Evolutionary conservation across 352 stramenopile species (phyloP), one percentile per base, ranked within the genome.

Genomic region (Globisporangium cylindrosporum): DNA sequence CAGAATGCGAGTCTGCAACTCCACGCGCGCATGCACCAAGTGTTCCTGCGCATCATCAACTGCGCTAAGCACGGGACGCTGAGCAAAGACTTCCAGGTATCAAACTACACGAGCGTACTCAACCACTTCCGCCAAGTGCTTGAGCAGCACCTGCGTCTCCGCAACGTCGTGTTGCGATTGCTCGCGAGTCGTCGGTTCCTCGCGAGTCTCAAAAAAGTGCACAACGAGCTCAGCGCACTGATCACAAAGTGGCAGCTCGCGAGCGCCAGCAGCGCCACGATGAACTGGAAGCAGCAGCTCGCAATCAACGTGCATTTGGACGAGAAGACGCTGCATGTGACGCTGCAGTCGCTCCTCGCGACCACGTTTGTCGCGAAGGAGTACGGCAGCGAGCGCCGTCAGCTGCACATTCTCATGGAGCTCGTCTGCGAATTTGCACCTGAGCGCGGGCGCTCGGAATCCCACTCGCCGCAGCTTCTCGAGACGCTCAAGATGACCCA

Each of bases 401-500:
- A 92, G 68, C 76, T 82, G 43, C 66, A 87, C 8, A 73, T 89
- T 48, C 62, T 92, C 41, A 70, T 91, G 65, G 79, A 88, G 36
- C 62, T 88, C 18, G 76, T 89, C 22, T 81, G 79, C 10, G 77
- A 86, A 34, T 83, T 88, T 54, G 78, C 76, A 5, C 64, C 74
- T 15, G 74, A 81, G 49, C 67, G 79, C 34, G 54, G 70, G 49
- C 73, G 72, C 12, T 65, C 32, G 2, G 62, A 69, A 10, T 59
- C 78, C 1, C 73, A 89, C 60, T 90, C 80, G 10, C 64, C 76
- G 2, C 72, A 82, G 22, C 68, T 91, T 12, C 56, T 89, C 9
- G 84, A 91, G 73, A 86, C 79, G 27, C 73, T 92, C 58, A 83
- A 84, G 72, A 85, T 86, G 75, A 80, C 77, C 9, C 83, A 92